These are phyloP conservation scores for Pythium vanterpoolii DNA, from an alignment of 352 stramenopile genomes.

Conservation along the genomic window DNA sequence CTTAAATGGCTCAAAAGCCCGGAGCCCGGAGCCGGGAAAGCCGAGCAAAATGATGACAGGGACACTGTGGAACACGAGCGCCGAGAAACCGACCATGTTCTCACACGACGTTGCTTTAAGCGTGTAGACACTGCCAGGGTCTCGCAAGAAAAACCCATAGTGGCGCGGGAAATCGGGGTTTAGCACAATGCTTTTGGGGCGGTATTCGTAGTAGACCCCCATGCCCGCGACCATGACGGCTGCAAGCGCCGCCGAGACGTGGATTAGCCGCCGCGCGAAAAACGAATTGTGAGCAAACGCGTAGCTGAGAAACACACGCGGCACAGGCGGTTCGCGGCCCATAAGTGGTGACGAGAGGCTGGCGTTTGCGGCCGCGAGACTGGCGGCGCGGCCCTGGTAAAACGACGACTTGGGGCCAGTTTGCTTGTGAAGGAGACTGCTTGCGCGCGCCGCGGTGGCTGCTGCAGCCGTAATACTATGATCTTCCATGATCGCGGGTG, in stretches of 20 bases:
- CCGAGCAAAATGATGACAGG: constrained; percentile 58
- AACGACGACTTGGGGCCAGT: constrained; percentile 7
- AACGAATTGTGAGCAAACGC: constrained; percentile 75
- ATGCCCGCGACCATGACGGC: constrained; percentile 42
- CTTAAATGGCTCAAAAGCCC: constrained; percentile 69
- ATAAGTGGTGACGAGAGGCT: constrained; percentile 23
- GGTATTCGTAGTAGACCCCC: constrained; percentile 73
- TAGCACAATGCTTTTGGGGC: constrained; percentile 41
- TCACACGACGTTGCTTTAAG: constrained; percentile 67
- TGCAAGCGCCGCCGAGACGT: constrained; percentile 36
- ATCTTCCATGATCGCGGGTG: constrained; percentile 14
- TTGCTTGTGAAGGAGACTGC: background rate
- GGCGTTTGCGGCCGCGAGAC: background rate
- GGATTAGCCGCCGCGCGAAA: constrained; percentile 63
- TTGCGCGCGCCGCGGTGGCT: background rate
- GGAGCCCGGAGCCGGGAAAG: constrained; percentile 54
- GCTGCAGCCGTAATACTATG: background rate
- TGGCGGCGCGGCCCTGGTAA: background rate
- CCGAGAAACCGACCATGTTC: constrained; percentile 77
- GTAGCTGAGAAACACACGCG: constrained; percentile 50
- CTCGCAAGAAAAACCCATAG: constrained; percentile 52
- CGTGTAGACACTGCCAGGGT: constrained; percentile 50
- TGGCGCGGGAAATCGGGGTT: constrained; percentile 23
- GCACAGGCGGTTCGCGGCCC: constrained; percentile 51
- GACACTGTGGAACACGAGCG: constrained; percentile 67